These are phyloP conservation scores for Quercus cerris DNA, from an alignment of 306 rosid species.

Conservation along the genomic window DNA sequence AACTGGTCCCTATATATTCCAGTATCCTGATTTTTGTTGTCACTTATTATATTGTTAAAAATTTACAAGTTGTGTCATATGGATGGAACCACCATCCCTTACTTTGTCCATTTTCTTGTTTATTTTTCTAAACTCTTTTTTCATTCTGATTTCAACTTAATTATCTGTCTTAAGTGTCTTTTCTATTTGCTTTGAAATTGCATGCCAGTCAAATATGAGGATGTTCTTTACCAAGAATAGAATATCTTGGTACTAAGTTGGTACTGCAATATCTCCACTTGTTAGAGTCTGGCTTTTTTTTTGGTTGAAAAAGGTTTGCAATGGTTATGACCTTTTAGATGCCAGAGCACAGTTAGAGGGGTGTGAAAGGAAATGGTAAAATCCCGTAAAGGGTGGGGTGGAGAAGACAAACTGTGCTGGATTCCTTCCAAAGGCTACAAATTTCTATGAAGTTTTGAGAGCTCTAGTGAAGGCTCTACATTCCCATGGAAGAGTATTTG, in stretches of 20 bases:
- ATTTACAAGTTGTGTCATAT: not conserved
- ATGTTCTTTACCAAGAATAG: not conserved
- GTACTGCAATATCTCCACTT: not conserved
- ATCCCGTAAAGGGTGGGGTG: not conserved
- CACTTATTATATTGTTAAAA: not conserved
- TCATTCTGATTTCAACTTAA: not conserved
- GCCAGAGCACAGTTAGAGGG: not conserved
- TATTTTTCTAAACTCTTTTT: no score
- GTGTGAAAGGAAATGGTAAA: not conserved
- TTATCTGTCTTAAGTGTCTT: not conserved
- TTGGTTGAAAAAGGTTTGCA: not conserved
- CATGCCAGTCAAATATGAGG: not conserved
- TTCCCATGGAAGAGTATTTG: no score
- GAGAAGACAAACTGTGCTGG: no score
- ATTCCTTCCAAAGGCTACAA: no score
- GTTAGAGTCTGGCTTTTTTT: not conserved
- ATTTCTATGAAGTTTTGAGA: no score
- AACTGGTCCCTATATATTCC: slow-evolving; percentile 83
- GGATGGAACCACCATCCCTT: not conserved
- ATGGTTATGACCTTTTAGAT: not conserved
- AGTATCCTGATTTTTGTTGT: slow-evolving; percentile 61
- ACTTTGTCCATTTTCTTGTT: not conserved
- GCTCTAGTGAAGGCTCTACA: no score
- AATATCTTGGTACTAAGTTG: not conserved
- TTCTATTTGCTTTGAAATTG: not conserved